A percentile compares a stretch with the other conserved stretches of the same genome.
Evolutionary conservation across 1,284 basidiomycete genomes (phyloP).

Genomic region (Retiboletus flavoniger): DNA sequence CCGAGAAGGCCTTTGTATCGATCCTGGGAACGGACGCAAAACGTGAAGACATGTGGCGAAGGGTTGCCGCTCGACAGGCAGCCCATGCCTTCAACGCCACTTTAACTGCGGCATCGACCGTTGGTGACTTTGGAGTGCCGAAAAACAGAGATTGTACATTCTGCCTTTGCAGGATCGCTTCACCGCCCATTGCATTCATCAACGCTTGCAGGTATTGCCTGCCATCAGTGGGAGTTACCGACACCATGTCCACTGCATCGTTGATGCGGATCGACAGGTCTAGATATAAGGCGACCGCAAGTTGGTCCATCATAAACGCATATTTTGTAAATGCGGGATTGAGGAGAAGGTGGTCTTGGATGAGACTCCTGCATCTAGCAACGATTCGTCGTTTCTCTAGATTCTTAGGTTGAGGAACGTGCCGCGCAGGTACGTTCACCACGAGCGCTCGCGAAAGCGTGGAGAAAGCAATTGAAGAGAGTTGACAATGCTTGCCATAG

Average conservation of each 20-base stretch:
- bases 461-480: slow-evolving; percentile 41
- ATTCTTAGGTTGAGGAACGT: slow-evolving; percentile 3
- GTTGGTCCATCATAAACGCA: slow-evolving; percentile 46
- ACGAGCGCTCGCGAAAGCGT: slow-evolving; percentile 35
- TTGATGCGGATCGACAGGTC: slow-evolving; percentile 41
- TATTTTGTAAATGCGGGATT: slow-evolving; percentile 28
- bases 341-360: slow-evolving; percentile 37
- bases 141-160: slow-evolving; percentile 42
- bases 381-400: slow-evolving; percentile 16
- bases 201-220: slow-evolving; percentile 40
- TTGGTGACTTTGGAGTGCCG: slow-evolving; percentile 13
- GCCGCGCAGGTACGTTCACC: slow-evolving; percentile 28
- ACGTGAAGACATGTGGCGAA: slow-evolving; percentile 15
- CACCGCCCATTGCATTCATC: slow-evolving; percentile 40
- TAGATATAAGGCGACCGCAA: slow-evolving; percentile 41
- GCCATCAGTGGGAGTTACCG: slow-evolving; percentile 15
- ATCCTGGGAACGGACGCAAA: slow-evolving; percentile 20
- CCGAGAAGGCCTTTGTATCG: slow-evolving; percentile 17
- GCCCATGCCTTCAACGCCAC: slow-evolving; percentile 47
- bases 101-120: slow-evolving; percentile 8
- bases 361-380: slow-evolving; percentile 23
- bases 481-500: slow-evolving; percentile 35
- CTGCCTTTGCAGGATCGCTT: slow-evolving; percentile 27
- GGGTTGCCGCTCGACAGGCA: slow-evolving; percentile 34
- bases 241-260: slow-evolving; percentile 49